These are phyloP conservation scores for Neoarthrinium moseri DNA, from an alignment of 2,329 filamentous ascomycete genomes.

Conservation along the genomic window DNA sequence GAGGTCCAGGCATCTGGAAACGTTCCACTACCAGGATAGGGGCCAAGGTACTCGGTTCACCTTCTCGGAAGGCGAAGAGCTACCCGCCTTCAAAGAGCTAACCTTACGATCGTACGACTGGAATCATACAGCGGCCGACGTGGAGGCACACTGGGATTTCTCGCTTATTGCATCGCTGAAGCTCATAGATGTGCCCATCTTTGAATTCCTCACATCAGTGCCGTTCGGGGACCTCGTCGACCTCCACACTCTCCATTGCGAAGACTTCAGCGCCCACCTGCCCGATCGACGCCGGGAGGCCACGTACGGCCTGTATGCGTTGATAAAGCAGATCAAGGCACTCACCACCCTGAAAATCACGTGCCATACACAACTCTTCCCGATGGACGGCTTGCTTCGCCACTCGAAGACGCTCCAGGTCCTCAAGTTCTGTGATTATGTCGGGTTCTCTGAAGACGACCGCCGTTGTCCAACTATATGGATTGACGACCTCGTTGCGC, in stretches of 20 bases:
- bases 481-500: constrained; percentile 27
- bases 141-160: constrained; percentile 45
- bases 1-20: constrained; percentile 31
- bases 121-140: constrained; percentile 38
- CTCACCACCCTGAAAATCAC: constrained; percentile 38
- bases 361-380: constrained; percentile 39
- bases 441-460: constrained; percentile 42
- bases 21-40: constrained; percentile 41
- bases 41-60: constrained; percentile 44
- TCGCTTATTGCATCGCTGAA: constrained; percentile 38
- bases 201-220: constrained; percentile 43
- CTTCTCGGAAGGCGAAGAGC: constrained; percentile 36
- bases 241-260: constrained; percentile 37
- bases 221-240: constrained; percentile 31
- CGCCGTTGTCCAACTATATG: constrained; percentile 40
- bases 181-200: constrained; percentile 42
- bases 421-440: constrained; percentile 43
- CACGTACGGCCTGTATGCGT: constrained; percentile 34
- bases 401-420: constrained; percentile 36
- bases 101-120: constrained; percentile 48
- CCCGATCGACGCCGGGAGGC: constrained; percentile 36
- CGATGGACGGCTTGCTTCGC: constrained; percentile 34
- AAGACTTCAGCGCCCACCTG: constrained; percentile 44
- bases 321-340: constrained; percentile 37
- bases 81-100: constrained; percentile 42